Evolutionary conservation across 2,329 filamentous ascomycete genomes (phyloP).

Genomic region (Cercospora zeina): DNA sequence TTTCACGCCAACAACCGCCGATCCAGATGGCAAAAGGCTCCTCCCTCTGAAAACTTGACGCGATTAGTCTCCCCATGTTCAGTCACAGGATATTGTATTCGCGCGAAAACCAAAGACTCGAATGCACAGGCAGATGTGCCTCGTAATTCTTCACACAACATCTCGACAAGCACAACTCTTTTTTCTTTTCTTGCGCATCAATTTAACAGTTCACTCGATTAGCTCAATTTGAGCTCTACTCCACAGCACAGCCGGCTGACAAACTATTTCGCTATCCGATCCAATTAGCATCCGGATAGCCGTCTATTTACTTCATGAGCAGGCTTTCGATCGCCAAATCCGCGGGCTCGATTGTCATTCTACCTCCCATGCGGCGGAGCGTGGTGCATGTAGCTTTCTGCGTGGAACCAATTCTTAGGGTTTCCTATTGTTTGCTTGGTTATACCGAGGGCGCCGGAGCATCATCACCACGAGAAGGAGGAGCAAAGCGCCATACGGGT

Average conservation of each 20-base stretch:
- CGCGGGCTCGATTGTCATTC: slow-evolving; percentile 49
- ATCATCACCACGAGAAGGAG: slow-evolving; percentile 47
- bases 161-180: slow-evolving; percentile 53
- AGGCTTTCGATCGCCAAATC: slow-evolving; percentile 53
- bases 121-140: slow-evolving; percentile 29
- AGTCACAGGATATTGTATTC: neutral
- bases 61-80: slow-evolving; percentile 27
- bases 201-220: slow-evolving; percentile 51
- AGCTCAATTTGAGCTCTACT: slow-evolving; percentile 48
- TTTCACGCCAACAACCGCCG: neutral
- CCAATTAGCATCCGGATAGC: slow-evolving; percentile 48
- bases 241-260: slow-evolving; percentile 56
- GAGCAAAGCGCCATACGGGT: slow-evolving; percentile 34
- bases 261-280: slow-evolving; percentile 51
- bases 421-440: slow-evolving; percentile 43
- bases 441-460: slow-evolving; percentile 49
- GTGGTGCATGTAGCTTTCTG: slow-evolving; percentile 51
- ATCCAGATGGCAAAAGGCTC: slow-evolving; percentile 13
- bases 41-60: slow-evolving; percentile 28
- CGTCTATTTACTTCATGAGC: slow-evolving; percentile 56
- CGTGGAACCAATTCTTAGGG: slow-evolving; percentile 44
- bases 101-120: too few species aligned
- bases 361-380: slow-evolving; percentile 50
- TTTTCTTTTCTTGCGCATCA: slow-evolving; percentile 54
- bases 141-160: slow-evolving; percentile 40